Base-by-base conservation (phyloP, 768 basidiomycete species). In the Leccinum barrowsii region DNA sequence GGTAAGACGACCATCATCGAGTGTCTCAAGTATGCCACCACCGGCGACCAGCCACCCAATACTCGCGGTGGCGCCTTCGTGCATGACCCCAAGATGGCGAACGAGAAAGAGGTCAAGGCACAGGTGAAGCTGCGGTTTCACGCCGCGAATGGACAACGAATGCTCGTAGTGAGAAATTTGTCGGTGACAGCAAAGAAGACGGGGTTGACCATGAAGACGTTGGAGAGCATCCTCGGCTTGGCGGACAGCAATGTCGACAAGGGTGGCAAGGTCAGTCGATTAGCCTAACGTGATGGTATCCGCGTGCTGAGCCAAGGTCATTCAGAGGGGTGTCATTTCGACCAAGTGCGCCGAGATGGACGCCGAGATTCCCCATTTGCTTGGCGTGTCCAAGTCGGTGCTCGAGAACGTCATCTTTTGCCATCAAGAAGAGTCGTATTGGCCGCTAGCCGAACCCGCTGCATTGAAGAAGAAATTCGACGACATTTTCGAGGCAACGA, bases 1-100 rank as follows among this genome's bases (percentile, higher is more conserved):
- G 97, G 97, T 47, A 99, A 99, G 77, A 99, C 97, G 3, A 99
- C 96, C 1, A 91, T 98, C 70, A 98, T 99, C 74, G 97, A 99
- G 80, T 98, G 96, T 75, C 83, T 99, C 73, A 98, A 98, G 78
- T 99, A 99, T 71, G 94, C 93, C 11, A 97, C 97, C 0, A 99
- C 97, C 0, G 97, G 97, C 28, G 96, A 98, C 73, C 90, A 98
- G 65, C 97, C 97, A 0, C 92, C 97, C 1, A 96, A 96, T 69
- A 93, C 95, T 22, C 93, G 94, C 60, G 96, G 96, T 32, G 97
- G 96, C n/a, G 97, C 97, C 0, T 99, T 98, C 74, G 77, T 99
- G 4, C 97, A 99, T 73, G 97, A 99, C 74, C 97, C 97, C 2
- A 97, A 97, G 80, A 96, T 99, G 86, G 97, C 97, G 7, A 95